These are phyloP conservation scores for Cercophora sp. DNA, from an alignment of 495 filamentous ascomycete species.

Conservation along the genomic window DNA sequence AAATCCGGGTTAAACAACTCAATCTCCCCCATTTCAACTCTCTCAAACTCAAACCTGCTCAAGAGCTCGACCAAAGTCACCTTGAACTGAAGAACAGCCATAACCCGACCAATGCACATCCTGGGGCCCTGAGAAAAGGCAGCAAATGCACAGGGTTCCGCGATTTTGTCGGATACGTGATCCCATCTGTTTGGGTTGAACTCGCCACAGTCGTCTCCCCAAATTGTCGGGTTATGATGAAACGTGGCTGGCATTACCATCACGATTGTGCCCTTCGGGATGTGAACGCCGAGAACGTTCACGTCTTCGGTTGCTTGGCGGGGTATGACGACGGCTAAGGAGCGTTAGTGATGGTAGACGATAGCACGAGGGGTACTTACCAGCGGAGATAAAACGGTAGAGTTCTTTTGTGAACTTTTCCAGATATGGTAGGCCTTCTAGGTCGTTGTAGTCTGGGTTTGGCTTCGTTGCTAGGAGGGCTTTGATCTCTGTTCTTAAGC, in stretches of 20 bases:
- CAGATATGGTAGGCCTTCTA: background rate
- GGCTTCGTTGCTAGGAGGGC: background rate
- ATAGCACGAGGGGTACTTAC: background rate
- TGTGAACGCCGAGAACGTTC: conserved; percentile 21
- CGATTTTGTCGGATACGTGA: background rate
- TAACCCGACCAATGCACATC: conserved; percentile 5
- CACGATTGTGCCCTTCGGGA: conserved; percentile 32
- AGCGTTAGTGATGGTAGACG: background rate
- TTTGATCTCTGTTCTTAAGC: background rate
- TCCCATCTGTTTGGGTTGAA: conserved; percentile 35
- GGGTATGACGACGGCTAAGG: conserved; percentile 25
- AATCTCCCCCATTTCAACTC: background rate
- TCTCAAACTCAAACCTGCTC: conserved; percentile 3
- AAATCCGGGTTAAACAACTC: conserved; percentile 2
- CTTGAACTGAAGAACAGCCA: conserved; percentile 12
- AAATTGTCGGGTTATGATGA: conserved; percentile 27
- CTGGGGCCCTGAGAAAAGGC: conserved; percentile 10
- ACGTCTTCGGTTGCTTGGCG: conserved; percentile 24
- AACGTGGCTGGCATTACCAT: conserved; percentile 24
- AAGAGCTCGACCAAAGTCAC: conserved; percentile 7
- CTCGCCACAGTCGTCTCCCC: conserved; percentile 26
- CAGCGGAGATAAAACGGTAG: background rate
- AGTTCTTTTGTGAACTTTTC: too few species aligned
- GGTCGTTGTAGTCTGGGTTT: background rate
- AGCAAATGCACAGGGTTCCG: background rate